phyloP scores from a whole-genome alignment of 331 rosid species.

The Quercus lobata region DNA sequence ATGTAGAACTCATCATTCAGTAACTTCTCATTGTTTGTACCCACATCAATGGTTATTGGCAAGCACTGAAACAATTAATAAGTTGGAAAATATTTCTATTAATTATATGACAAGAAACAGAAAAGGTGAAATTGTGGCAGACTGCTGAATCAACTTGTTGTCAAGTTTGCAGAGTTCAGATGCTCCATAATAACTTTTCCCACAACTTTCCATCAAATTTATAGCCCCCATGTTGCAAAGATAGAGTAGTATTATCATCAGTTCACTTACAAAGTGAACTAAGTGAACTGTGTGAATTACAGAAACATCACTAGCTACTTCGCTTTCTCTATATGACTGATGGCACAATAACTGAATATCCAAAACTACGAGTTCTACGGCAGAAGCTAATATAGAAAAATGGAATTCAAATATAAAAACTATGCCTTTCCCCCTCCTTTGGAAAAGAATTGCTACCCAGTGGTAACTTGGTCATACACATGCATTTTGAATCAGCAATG shows the following conservation, averaged over 20 bases:
- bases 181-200: background rate
- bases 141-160: background rate
- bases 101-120: background rate
- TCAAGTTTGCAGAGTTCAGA: background rate
- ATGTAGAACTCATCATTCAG: constrained; percentile 88
- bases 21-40: constrained; percentile 87
- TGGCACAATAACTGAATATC: too few species aligned
- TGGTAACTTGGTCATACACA: constrained; percentile 2
- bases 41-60: constrained; percentile 98
- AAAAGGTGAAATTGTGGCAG: background rate
- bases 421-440: background rate
- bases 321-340: too few species aligned
- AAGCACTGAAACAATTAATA: constrained; percentile 64
- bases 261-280: too few species aligned
- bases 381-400: too few species aligned
- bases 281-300: too few species aligned
- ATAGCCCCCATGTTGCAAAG: too few species aligned
- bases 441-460: background rate
- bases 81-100: background rate
- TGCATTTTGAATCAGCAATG: background rate
- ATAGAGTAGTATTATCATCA: too few species aligned
- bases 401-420: background rate
- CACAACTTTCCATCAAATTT: background rate
- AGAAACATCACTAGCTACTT: too few species aligned
- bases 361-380: background rate